Evolutionary conservation across 345 rosid genomes (phyloP).

Genomic region (Corchorus capsularis): DNA sequence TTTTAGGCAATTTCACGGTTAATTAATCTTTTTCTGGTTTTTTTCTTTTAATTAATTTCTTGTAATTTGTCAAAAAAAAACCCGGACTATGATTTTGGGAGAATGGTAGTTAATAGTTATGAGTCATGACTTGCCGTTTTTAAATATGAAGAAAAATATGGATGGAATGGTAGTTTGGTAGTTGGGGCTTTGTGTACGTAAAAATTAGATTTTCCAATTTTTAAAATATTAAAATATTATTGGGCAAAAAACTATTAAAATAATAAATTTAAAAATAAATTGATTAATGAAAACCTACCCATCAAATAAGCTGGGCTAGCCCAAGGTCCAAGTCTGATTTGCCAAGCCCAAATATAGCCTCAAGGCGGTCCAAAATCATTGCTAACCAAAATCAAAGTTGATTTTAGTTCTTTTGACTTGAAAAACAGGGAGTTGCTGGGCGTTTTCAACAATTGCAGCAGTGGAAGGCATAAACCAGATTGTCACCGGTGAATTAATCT

Average conservation of each 20-base stretch:
- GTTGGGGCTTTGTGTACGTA: not conserved
- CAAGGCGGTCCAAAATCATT: not conserved
- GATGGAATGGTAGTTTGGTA: constrained; percentile 1
- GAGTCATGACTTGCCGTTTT: not conserved
- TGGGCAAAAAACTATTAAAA: too few relatives aligned
- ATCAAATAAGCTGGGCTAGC: not conserved
- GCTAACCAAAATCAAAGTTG: too few relatives aligned
- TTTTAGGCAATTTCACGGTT: not conserved
- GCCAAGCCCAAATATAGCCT: not conserved
- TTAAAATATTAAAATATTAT: too few relatives aligned
- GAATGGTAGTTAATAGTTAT: not conserved
- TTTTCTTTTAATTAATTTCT: not conserved
- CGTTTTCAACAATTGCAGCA: constrained; percentile 86
- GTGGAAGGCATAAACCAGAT: constrained; percentile 93
- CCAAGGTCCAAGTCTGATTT: not conserved
- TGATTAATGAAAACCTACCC: not conserved
- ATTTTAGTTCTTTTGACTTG: not conserved
- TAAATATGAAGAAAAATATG: not conserved
- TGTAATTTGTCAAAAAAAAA: not conserved
- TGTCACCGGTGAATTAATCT: constrained; percentile 71
- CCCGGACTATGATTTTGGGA: too few relatives aligned
- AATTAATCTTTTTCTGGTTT: too few relatives aligned
- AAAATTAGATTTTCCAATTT: too few relatives aligned
- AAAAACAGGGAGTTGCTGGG: constrained; percentile 95
- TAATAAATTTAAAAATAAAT: too few relatives aligned